Percentiles rank a stretch among this genome's conserved stretches.
Evolutionary conservation across 2,329 filamentous ascomycete species (phyloP).

Genomic region (Fusarium compactum): DNA sequence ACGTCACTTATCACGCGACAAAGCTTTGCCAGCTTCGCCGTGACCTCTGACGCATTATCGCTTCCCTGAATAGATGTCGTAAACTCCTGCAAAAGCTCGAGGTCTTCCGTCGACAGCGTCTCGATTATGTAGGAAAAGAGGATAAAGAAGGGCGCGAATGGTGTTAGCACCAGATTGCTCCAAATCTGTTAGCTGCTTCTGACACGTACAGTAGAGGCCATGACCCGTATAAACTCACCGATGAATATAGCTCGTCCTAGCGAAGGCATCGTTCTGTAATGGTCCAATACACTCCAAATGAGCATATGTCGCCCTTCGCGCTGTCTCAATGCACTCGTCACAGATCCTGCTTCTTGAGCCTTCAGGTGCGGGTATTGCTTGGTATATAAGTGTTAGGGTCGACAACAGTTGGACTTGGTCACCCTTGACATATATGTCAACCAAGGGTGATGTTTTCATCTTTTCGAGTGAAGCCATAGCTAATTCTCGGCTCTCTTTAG

Average conservation of each 20-base stretch:
- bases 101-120: conserved; percentile 64
- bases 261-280: conserved; percentile 54
- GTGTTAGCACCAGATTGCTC: conserved; percentile 66
- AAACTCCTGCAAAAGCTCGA: conserved; percentile 67
- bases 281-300: conserved; percentile 62
- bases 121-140: conserved; percentile 70
- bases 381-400: conserved; percentile 64
- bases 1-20: conserved; percentile 72
- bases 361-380: conserved; percentile 62
- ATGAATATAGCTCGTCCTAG: conserved; percentile 63
- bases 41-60: conserved; percentile 66
- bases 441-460: conserved; percentile 55
- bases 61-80: conserved; percentile 66
- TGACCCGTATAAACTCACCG: conserved; percentile 56
- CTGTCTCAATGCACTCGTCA: conserved; percentile 62
- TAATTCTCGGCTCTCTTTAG: conserved; percentile 50
- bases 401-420: conserved; percentile 63
- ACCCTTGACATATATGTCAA: conserved; percentile 59
- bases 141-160: conserved; percentile 70
- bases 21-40: conserved; percentile 71
- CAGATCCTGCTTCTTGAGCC: conserved; percentile 59
- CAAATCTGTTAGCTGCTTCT: conserved; percentile 12
- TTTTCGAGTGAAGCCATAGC: conserved; percentile 54
- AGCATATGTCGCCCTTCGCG: conserved; percentile 61
- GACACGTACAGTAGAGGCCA: rapidly evolving